Evolutionary conservation across 306 rosid species (phyloP).

Genomic region (Ochetophila trinervis): DNA sequence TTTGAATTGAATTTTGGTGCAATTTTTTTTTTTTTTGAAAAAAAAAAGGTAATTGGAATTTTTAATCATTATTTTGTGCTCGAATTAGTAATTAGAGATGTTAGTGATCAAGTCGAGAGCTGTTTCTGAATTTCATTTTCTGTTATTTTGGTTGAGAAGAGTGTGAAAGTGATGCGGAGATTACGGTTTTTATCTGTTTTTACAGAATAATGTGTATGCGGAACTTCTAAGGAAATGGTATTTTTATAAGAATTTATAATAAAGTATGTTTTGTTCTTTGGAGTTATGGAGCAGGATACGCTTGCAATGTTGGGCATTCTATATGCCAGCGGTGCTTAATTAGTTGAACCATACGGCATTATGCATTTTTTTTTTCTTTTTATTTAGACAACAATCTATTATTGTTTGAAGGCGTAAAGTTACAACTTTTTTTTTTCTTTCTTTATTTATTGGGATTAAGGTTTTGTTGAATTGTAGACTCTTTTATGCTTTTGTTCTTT

Average conservation of each 20-base stretch:
- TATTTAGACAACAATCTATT: neutral
- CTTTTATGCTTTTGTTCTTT: neutral
- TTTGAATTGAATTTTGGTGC: conserved; percentile 7
- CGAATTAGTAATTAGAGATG: neutral
- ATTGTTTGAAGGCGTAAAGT: neutral
- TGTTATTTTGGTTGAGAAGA: neutral
- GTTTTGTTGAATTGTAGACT: neutral
- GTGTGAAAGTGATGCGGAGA: neutral
- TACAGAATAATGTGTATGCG: neutral
- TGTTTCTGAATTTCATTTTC: neutral
- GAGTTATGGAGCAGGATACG: too few species aligned
- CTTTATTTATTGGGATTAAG: neutral
- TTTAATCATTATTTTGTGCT: too few species aligned
- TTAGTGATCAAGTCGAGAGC: conserved; percentile 11
- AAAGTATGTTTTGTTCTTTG: too few species aligned
- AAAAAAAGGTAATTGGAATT: too few species aligned
- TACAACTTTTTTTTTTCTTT: too few species aligned
- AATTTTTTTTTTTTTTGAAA: neutral
- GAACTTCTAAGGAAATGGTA: neutral
- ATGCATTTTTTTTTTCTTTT: neutral
- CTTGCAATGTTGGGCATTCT: neutral
- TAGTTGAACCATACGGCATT: neutral
- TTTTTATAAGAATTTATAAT: neutral
- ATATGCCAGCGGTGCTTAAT: neutral
- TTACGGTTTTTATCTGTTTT: too few species aligned